These are phyloP conservation scores for Nitzschia palea DNA, from an alignment of 108 stramenopile species.

Conservation along the genomic window DNA sequence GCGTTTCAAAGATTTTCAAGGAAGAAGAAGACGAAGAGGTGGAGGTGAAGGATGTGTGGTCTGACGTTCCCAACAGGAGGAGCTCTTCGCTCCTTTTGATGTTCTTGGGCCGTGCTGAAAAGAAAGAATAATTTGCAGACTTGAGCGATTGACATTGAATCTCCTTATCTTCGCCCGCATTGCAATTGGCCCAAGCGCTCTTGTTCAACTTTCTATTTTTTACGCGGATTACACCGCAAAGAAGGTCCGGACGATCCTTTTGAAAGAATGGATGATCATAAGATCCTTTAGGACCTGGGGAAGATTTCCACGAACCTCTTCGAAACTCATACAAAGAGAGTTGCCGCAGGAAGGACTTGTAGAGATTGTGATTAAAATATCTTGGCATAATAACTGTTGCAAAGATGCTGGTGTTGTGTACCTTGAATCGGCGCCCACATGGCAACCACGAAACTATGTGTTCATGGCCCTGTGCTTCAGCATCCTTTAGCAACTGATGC, in stretches of 20 bases:
- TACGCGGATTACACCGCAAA: not conserved
- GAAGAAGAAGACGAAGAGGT: not conserved
- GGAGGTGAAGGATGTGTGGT: not conserved
- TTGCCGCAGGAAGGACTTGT: slow-evolving; percentile 67
- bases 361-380: slow-evolving; percentile 36
- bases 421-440: slow-evolving; percentile 27
- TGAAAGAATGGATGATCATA: slow-evolving; percentile 1
- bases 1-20: not conserved
- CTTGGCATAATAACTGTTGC: slow-evolving; percentile 19
- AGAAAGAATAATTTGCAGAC: no score
- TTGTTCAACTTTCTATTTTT: not conserved
- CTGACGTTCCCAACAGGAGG: no score
- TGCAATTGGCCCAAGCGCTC: not conserved
- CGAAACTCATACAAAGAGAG: slow-evolving; percentile 35
- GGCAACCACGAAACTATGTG: slow-evolving; percentile 38
- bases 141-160: no score
- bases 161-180: not conserved
- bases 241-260: not conserved
- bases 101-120: no score
- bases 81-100: no score
- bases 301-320: slow-evolving; percentile 7
- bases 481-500: slow-evolving; percentile 41
- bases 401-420: slow-evolving; percentile 31
- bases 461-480: slow-evolving; percentile 12
- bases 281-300: slow-evolving; percentile 4